These are phyloP conservation scores for Ophiocordyceps camponoti-leonardi DNA, from an alignment of 2,329 filamentous ascomycete species.

Conservation along the genomic window DNA sequence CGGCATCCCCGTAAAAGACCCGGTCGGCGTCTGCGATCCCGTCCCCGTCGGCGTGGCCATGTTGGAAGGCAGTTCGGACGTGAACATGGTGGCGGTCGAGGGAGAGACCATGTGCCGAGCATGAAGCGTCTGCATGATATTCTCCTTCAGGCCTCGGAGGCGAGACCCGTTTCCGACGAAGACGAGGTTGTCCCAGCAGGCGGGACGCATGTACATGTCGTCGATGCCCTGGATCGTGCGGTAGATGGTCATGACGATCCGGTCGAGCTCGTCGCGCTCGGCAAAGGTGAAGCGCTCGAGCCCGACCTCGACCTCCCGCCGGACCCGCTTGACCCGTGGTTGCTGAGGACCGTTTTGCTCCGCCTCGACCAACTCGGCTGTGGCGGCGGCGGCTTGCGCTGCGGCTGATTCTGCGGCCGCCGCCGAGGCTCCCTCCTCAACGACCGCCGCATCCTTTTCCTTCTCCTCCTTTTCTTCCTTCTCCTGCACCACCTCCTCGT, in stretches of 20 bases:
- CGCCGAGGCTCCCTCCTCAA: too few relatives aligned
- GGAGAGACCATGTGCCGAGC: conserved; percentile 82
- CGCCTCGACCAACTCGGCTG: not conserved
- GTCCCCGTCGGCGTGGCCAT: conserved; percentile 82
- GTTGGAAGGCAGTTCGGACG: conserved; percentile 86
- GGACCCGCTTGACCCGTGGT: conserved; percentile 29
- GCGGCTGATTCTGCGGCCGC: too few relatives aligned
- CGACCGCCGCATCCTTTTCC: too few relatives aligned
- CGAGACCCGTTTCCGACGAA: conserved; percentile 76
- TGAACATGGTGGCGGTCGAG: conserved; percentile 88
- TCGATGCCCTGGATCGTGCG: conserved; percentile 67
- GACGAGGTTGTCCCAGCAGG: conserved; percentile 83
- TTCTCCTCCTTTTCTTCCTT: too few relatives aligned
- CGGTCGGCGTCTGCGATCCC: conserved; percentile 76
- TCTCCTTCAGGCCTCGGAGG: conserved; percentile 68
- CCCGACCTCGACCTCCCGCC: conserved; percentile 60
- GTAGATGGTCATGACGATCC: conserved; percentile 71
- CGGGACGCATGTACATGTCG: conserved; percentile 67
- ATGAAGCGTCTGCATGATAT: conserved; percentile 62
- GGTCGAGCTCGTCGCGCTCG: conserved; percentile 57
- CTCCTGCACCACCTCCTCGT: conserved; percentile 37
- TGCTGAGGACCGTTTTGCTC: not conserved
- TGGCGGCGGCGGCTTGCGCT: too few relatives aligned
- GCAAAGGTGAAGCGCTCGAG: conserved; percentile 57
- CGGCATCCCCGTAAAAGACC: conserved; percentile 34